A percentile compares a stretch with the other conserved stretches of the same genome.
phyloP scores from a whole-genome alignment of 305 asterid species.

The Solanum hybrid region DNA sequence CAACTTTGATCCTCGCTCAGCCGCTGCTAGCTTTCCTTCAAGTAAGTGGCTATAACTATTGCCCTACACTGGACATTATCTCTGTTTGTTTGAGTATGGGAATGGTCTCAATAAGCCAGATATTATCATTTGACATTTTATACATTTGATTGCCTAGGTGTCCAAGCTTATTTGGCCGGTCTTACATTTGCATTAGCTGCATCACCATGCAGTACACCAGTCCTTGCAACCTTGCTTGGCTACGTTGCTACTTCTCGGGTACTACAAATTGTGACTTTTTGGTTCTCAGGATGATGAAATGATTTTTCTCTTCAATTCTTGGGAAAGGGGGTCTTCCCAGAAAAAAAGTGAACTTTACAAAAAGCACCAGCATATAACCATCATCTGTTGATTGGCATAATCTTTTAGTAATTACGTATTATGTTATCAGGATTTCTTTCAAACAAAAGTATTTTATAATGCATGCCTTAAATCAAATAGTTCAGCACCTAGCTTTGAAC shows the following conservation, averaged over 20 bases:
- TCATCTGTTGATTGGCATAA: background rate
- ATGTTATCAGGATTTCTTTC: background rate
- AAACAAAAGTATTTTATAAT: background rate
- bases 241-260: constrained; percentile 92
- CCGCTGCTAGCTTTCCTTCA: constrained; percentile 88
- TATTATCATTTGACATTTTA: background rate
- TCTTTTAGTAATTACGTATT: background rate
- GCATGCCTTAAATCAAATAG: background rate
- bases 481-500: background rate
- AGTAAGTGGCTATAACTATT: constrained; percentile 29
- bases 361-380: background rate
- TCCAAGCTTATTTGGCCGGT: constrained; percentile 94
- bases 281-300: background rate
- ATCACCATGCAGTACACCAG: constrained; percentile 97
- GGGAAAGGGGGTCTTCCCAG: background rate
- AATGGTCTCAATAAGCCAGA: background rate
- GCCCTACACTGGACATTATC: background rate
- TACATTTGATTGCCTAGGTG: constrained; percentile 39
- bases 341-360: background rate
- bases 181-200: constrained; percentile 98
- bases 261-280: constrained; percentile 19
- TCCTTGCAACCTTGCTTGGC: constrained; percentile 85
- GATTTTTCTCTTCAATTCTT: background rate
- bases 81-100: background rate
- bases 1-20: constrained; percentile 91